Base-by-base conservation (phyloP, 768 basidiomycete genomes). In the Suillus lakei region DNA sequence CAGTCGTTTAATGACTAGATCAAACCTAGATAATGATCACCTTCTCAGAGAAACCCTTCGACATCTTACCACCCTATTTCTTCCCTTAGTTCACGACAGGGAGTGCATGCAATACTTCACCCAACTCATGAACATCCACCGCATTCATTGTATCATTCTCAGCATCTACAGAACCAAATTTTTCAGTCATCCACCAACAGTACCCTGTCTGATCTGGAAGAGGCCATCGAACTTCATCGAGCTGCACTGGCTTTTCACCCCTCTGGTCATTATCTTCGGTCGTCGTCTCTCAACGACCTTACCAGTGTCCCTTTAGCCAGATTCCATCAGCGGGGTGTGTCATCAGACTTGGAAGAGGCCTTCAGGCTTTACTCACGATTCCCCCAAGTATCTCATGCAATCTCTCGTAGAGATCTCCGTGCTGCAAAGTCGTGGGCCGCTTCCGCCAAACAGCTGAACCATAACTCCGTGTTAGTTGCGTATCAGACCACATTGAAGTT, bases 401-500 rank as follows among this genome's bases (percentile, higher is more conserved):
- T 48, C 5, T 48, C 23, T 46, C 46, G 46, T 46, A 13, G 2
- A 2, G 46, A 46, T 48, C 23, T 72, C 34, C 62, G 60, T 13
- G 64, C 65, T 63, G 62, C 65, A 18, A 68, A 69, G 66, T 60
- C 41, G 62, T 77, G 71, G 76, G 63, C 64, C 7, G 70, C 65
- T 21, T 26, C 9, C 21, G 69, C 68, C 15, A 69, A 71, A 61
- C 66, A 13, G 60, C 68, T 67, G 15, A 26, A 15, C 30, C 68
- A 71, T 56, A 18, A 63, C 6, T 76, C 73, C 7, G 77, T 72
- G 4, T 59, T 77, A 21, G 75, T 74, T 38, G 68, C 71, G 9
- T 77, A 78, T 63, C 69, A 68, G 21, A 69, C 64, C 34, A 67
- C 74, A 10, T 69, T 79, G 38, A 70, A 69, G 51, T 61, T 73